Percentiles rank a stretch among this genome's conserved stretches.
Evolutionary conservation across 2,329 filamentous ascomycete species (phyloP).

Genomic region (Onygenales sp.): DNA sequence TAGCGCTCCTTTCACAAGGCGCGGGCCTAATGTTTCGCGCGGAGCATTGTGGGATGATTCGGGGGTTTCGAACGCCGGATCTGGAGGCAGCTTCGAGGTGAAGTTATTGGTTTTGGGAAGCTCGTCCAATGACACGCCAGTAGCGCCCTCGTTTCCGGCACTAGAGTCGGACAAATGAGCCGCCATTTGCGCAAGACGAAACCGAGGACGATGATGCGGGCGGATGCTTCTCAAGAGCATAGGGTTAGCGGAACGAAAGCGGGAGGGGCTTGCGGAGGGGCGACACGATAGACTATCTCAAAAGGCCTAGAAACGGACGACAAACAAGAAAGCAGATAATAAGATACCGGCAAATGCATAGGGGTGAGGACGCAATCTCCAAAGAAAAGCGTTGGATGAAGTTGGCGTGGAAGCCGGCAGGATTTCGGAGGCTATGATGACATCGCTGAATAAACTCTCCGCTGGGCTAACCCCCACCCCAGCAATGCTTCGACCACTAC

Average conservation of each 20-base stretch:
- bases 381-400: too few relatives aligned
- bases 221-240: conserved; percentile 9
- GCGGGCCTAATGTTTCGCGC: conserved; percentile 65
- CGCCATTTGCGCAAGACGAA: conserved; percentile 10
- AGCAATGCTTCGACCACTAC: too few relatives aligned
- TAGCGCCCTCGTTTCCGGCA: background rate
- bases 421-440: too few relatives aligned
- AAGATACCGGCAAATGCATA: too few relatives aligned
- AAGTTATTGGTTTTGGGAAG: conserved; percentile 58
- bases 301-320: background rate
- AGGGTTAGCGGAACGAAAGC: background rate
- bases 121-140: conserved; percentile 33
- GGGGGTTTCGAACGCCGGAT: conserved; percentile 70
- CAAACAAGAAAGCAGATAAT: background rate
- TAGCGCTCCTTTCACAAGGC: conserved; percentile 72
- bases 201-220: background rate
- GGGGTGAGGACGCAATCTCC: too few relatives aligned
- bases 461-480: too few relatives aligned
- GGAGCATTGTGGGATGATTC: conserved; percentile 71
- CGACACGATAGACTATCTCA: background rate
- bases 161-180: conserved; percentile 6
- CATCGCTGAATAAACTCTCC: too few relatives aligned
- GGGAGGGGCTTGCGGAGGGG: background rate
- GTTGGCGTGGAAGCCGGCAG: too few relatives aligned
- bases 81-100: conserved; percentile 61